These are phyloP conservation scores for Trichocomaceae sp. DNA, from an alignment of 2,329 filamentous ascomycete genomes.

Conservation along the genomic window DNA sequence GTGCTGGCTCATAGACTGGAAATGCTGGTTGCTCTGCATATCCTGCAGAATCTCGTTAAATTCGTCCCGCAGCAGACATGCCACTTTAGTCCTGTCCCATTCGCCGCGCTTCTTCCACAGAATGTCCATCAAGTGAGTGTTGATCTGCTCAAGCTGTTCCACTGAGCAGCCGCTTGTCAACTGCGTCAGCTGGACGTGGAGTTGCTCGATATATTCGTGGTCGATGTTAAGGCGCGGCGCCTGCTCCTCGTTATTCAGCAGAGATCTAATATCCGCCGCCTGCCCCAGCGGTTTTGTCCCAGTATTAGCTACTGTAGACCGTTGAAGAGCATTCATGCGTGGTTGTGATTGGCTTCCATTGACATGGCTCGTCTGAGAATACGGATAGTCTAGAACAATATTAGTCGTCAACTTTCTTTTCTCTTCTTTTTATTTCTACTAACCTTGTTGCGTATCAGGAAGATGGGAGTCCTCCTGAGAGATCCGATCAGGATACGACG, in stretches of 20 bases:
- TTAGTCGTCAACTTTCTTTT: slow-evolving; percentile 19
- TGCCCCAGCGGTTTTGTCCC: slow-evolving; percentile 21
- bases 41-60: slow-evolving; percentile 63
- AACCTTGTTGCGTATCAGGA: slow-evolving; percentile 56
- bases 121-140: slow-evolving; percentile 80
- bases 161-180: slow-evolving; percentile 73
- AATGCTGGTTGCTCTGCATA: slow-evolving; percentile 51
- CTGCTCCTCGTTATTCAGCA: slow-evolving; percentile 29
- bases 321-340: slow-evolving; percentile 23
- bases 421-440: slow-evolving; percentile 17
- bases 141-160: slow-evolving; percentile 92
- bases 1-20: slow-evolving; percentile 30
- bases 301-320: slow-evolving; percentile 36
- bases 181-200: slow-evolving; percentile 59
- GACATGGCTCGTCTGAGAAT: slow-evolving; percentile 25
- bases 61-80: slow-evolving; percentile 55
- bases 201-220: slow-evolving; percentile 45
- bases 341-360: slow-evolving; percentile 35
- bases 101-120: slow-evolving; percentile 74
- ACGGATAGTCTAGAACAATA: slow-evolving; percentile 19
- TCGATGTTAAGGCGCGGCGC: slow-evolving; percentile 37
- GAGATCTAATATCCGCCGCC: slow-evolving; percentile 26
- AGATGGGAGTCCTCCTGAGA: slow-evolving; percentile 51
- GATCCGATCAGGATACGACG: slow-evolving; percentile 43
- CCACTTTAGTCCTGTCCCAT: slow-evolving; percentile 75